phyloP scores from a whole-genome alignment of 345 rosid genomes.

The Chamaenerion angustifolium region DNA sequence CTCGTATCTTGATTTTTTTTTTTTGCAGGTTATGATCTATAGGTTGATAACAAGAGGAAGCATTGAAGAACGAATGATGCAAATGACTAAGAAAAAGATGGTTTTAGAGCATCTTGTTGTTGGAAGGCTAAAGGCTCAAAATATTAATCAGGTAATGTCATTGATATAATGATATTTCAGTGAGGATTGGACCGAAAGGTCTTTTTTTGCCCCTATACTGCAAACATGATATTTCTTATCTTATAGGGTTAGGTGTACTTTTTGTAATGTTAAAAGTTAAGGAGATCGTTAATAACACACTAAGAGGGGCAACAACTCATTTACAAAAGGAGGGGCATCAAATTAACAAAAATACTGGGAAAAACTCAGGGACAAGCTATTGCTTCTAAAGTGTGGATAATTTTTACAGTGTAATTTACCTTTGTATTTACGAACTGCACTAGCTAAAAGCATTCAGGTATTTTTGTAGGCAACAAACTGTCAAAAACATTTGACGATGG shows the following conservation, averaged over 20 bases:
- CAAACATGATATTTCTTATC: background rate
- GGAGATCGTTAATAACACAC: constrained; percentile 13
- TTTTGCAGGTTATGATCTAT: constrained; percentile 77
- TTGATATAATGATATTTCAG: constrained; percentile 1
- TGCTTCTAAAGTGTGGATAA: too few relatives aligned
- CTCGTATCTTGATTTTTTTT: constrained; percentile 7
- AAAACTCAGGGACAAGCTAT: too few relatives aligned
- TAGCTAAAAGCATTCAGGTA: too few relatives aligned
- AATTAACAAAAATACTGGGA: too few relatives aligned
- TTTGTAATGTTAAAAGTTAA: constrained; percentile 89
- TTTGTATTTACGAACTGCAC: too few relatives aligned
- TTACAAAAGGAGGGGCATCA: background rate
- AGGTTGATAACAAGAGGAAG: constrained; percentile 80
- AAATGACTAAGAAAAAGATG: constrained; percentile 98
- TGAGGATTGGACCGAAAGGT: constrained; percentile 10
- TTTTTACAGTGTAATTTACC: too few relatives aligned
- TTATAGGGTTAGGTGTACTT: constrained; percentile 54
- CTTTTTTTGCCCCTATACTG: background rate
- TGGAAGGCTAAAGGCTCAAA: constrained; percentile 92
- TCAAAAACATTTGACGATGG: too few relatives aligned
- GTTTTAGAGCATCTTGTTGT: constrained; percentile 98
- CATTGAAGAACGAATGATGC: constrained; percentile 98
- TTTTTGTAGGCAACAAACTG: too few relatives aligned
- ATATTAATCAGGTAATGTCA: constrained; percentile 75
- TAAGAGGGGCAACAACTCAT: background rate